Evolutionary conservation across 495 filamentous ascomycete genomes (phyloP).

Genomic region (Cercophora newfieldiana): DNA sequence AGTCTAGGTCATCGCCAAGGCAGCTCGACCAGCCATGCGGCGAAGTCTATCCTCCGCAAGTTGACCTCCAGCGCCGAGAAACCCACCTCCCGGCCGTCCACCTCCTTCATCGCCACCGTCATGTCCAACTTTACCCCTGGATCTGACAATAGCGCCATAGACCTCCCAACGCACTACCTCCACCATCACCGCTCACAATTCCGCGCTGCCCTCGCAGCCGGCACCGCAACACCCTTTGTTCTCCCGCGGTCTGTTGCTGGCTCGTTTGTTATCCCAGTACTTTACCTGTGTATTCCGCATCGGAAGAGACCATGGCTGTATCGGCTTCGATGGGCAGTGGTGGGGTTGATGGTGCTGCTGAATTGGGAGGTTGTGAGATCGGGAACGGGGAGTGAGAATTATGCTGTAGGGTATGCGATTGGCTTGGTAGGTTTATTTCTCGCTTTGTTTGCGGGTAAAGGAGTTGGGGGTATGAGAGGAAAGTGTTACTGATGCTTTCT

Average conservation of each 20-base stretch:
- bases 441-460: neutral
- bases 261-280: conserved; percentile 48
- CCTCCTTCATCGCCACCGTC: too few relatives aligned
- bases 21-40: neutral
- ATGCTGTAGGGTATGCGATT: conserved; percentile 64
- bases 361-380: conserved; percentile 42
- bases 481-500: neutral
- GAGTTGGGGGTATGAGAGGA: neutral
- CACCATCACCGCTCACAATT: conserved; percentile 19
- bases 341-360: conserved; percentile 41
- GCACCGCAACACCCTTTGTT: conserved; percentile 52
- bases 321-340: conserved; percentile 53
- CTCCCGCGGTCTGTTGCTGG: conserved; percentile 55
- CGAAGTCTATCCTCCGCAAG: neutral
- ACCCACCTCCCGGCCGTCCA: too few relatives aligned
- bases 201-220: conserved; percentile 24
- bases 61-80: neutral
- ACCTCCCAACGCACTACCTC: conserved; percentile 19
- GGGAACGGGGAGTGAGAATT: conserved; percentile 50
- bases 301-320: conserved; percentile 48
- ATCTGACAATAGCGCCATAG: neutral
- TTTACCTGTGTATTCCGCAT: conserved; percentile 63
- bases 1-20: too few relatives aligned
- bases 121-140: neutral
- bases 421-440: conserved; percentile 51